These are phyloP conservation scores for Monilinia fructicola DNA, from an alignment of 2,329 filamentous ascomycete species.

Conservation along the genomic window DNA sequence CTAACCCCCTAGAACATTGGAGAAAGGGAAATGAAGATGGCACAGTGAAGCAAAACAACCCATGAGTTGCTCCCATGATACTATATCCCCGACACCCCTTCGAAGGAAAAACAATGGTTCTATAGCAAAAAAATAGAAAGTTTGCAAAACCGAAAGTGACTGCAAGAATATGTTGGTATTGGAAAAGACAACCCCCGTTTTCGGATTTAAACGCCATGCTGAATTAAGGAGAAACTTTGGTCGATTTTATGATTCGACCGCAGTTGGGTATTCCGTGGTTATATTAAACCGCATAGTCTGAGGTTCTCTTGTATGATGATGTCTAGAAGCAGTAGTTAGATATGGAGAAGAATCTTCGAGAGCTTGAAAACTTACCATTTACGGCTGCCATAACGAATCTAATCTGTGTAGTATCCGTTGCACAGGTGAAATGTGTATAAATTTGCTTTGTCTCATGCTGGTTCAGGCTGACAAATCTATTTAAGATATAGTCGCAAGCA, in stretches of 20 bases:
- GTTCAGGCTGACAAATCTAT: slow-evolving; percentile 96
- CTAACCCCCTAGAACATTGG: slow-evolving; percentile 17
- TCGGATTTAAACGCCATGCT: slow-evolving; percentile 39
- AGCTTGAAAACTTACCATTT: slow-evolving; percentile 67
- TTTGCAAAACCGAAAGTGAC: slow-evolving; percentile 26
- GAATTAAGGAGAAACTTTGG: slow-evolving; percentile 32
- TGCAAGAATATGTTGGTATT: slow-evolving; percentile 37
- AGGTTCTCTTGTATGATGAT: slow-evolving; percentile 99
- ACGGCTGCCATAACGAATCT: slow-evolving; percentile 99
- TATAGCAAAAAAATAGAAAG: slow-evolving; percentile 31
- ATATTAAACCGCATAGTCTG: slow-evolving; percentile 94
- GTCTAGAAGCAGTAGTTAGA: slow-evolving; percentile 61
- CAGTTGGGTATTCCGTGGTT: slow-evolving; percentile 39
- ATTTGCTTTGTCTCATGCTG: slow-evolving; percentile 99
- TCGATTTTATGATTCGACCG: background rate
- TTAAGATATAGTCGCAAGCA: slow-evolving; percentile 98
- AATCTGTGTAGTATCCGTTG: slow-evolving; percentile 97
- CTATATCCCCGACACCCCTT: slow-evolving; percentile 11
- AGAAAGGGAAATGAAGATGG: slow-evolving; percentile 29
- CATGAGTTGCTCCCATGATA: slow-evolving; percentile 14
- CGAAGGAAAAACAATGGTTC: slow-evolving; percentile 29
- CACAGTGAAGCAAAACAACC: slow-evolving; percentile 33
- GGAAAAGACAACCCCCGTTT: slow-evolving; percentile 37
- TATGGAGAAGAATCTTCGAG: background rate
- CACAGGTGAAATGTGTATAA: slow-evolving; percentile 99